phyloP scores from a whole-genome alignment of 345 rosid genomes.

The Populus deltoides region DNA sequence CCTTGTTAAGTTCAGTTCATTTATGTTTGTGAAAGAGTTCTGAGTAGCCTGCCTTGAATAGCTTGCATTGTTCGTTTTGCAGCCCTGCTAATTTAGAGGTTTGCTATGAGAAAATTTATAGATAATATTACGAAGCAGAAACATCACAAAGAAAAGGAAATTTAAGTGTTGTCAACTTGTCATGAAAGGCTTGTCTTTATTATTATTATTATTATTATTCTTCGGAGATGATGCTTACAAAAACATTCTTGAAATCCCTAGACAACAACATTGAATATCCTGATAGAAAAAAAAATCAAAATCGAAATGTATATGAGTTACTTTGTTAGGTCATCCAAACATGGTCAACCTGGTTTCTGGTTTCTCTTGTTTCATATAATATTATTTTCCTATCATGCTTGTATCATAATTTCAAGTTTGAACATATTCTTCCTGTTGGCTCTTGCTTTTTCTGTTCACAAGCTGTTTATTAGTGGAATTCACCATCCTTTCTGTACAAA shows the following conservation, averaged over 20 bases:
- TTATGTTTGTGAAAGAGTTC: neutral
- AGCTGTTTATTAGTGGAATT: neutral
- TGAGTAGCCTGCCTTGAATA: neutral
- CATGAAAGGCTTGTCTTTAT: neutral
- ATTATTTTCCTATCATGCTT: neutral
- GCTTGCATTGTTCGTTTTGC: neutral
- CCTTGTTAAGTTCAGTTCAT: neutral
- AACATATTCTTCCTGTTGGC: neutral
- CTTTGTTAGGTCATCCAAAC: neutral
- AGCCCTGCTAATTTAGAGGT: neutral
- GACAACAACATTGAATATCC: neutral
- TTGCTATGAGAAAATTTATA: too few relatives aligned
- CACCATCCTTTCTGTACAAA: neutral
- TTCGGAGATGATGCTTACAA: neutral
- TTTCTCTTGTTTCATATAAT: neutral
- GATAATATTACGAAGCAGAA: neutral
- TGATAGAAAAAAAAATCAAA: neutral
- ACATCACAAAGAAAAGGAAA: neutral
- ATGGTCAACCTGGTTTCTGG: neutral
- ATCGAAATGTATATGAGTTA: neutral
- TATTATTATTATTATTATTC: too few relatives aligned
- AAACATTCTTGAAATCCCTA: neutral
- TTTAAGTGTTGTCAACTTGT: neutral
- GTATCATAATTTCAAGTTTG: neutral
- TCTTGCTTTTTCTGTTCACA: neutral